phyloP scores from a whole-genome alignment of 2,329 filamentous ascomycete species.

The Talaromyces sp. region DNA sequence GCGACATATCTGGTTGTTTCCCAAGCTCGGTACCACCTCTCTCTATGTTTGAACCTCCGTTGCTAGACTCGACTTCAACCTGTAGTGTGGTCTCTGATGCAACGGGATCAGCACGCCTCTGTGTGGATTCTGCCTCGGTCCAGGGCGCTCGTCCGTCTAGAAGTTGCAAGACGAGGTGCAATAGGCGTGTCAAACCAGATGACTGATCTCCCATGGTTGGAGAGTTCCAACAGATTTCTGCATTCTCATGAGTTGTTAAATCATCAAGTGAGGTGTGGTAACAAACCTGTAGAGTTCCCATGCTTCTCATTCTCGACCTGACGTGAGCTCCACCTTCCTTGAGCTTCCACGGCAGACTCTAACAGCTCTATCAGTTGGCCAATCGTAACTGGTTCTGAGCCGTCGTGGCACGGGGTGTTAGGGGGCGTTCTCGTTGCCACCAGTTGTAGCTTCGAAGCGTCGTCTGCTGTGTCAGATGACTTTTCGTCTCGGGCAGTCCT shows the following conservation, averaged over 20 bases:
- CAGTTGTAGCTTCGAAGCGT: neutral
- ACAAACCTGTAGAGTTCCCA: neutral
- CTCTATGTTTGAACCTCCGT: too few relatives aligned
- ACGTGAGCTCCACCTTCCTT: neutral
- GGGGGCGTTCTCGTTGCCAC: neutral
- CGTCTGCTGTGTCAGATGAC: neutral
- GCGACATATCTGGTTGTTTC: too few relatives aligned
- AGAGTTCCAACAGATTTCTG: neutral
- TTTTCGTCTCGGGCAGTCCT: neutral
- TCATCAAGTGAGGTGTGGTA: neutral
- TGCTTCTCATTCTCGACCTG: neutral
- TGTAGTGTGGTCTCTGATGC: neutral
- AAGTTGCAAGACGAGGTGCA: neutral
- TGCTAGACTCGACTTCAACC: too few relatives aligned
- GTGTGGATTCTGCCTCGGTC: neutral
- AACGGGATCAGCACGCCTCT: neutral
- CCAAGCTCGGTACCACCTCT: too few relatives aligned
- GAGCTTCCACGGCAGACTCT: conserved; percentile 12
- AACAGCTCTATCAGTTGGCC: conserved; percentile 3
- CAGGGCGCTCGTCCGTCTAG: neutral
- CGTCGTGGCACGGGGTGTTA: neutral
- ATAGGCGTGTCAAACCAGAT: neutral
- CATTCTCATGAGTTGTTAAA: neutral
- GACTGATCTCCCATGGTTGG: neutral
- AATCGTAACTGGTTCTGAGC: neutral